A percentile compares a stretch with the other conserved stretches of the same genome.
Evolutionary conservation across 495 filamentous ascomycete species (phyloP).

Genomic region (Amphirosellinia nigrospora): DNA sequence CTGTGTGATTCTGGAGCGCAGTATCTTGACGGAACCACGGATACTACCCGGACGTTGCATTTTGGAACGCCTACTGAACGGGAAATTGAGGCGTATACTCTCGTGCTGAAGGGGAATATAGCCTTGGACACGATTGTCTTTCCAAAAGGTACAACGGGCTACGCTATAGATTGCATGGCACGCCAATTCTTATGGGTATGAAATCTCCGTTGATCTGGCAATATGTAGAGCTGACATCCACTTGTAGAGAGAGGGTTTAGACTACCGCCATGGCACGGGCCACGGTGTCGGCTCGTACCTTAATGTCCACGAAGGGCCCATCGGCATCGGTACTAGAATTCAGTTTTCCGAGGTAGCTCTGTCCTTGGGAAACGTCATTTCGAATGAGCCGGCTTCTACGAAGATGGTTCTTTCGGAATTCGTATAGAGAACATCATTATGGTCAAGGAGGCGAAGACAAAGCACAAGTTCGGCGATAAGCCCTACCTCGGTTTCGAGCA

Average conservation of each 20-base stretch:
- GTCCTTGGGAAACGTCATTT: constrained; percentile 89
- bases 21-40: constrained; percentile 94
- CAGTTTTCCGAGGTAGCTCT: constrained; percentile 93
- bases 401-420: constrained; percentile 97
- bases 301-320: constrained; percentile 97
- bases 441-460: constrained; percentile 84
- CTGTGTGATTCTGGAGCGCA: constrained; percentile 97
- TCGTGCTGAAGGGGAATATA: constrained; percentile 96
- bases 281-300: constrained; percentile 92
- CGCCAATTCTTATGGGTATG: constrained; percentile 88
- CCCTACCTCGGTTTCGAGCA: constrained; percentile 95
- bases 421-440: constrained; percentile 96
- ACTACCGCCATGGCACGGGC: constrained; percentile 96
- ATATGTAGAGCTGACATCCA: constrained; percentile 19
- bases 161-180: constrained; percentile 86
- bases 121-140: constrained; percentile 87
- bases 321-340: constrained; percentile 90
- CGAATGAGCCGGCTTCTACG: constrained; percentile 96
- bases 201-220: not conserved
- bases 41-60: constrained; percentile 92
- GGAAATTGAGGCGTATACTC: constrained; percentile 90
- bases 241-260: constrained; percentile 74
- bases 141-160: constrained; percentile 93
- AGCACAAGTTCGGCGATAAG: constrained; percentile 88
- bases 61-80: constrained; percentile 85